phyloP scores from a whole-genome alignment of 2,329 filamentous ascomycete species.

The Calonectria leucothoes region DNA sequence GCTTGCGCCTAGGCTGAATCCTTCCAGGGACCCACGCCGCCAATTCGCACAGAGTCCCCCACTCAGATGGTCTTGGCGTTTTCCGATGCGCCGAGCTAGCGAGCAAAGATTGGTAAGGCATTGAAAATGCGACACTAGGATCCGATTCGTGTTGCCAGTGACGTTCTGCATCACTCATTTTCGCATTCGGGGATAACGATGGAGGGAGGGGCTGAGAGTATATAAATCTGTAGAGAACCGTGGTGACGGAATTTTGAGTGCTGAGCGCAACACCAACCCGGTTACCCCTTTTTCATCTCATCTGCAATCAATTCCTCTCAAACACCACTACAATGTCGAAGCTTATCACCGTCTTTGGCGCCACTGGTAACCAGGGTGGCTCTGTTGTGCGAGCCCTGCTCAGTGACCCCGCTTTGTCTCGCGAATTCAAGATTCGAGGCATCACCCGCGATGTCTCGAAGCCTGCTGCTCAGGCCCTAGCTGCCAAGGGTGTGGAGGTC shows the following conservation, averaged over 20 bases:
- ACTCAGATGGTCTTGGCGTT: slow-evolving; percentile 35
- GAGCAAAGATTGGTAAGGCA: slow-evolving; percentile 16
- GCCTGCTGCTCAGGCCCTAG: slow-evolving; percentile 51
- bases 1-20: slow-evolving; percentile 5
- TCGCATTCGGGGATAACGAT: not conserved
- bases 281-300: not conserved
- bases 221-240: not conserved
- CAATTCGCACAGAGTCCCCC: slow-evolving; percentile 9
- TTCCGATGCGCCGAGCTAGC: slow-evolving; percentile 25
- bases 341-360: slow-evolving; percentile 58
- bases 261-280: not conserved
- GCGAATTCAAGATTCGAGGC: slow-evolving; percentile 57
- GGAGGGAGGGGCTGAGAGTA: not conserved
- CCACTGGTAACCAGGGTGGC: slow-evolving; percentile 62
- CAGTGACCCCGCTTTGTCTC: slow-evolving; percentile 56
- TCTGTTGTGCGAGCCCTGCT: slow-evolving; percentile 59
- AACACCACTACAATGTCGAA: slow-evolving; percentile 47
- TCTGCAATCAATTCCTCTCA: not conserved
- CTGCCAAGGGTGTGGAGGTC: slow-evolving; percentile 55
- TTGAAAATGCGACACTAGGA: slow-evolving; percentile 8
- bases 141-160: not conserved
- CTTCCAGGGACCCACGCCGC: not conserved
- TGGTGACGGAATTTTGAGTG: not conserved
- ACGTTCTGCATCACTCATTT: not conserved
- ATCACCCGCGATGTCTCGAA: slow-evolving; percentile 59